Percentiles rank a stretch among this genome's conserved stretches.
Conservation (phyloP, 192 early-diverging fungal genomes). For the Linnemannia elongata region DNA sequence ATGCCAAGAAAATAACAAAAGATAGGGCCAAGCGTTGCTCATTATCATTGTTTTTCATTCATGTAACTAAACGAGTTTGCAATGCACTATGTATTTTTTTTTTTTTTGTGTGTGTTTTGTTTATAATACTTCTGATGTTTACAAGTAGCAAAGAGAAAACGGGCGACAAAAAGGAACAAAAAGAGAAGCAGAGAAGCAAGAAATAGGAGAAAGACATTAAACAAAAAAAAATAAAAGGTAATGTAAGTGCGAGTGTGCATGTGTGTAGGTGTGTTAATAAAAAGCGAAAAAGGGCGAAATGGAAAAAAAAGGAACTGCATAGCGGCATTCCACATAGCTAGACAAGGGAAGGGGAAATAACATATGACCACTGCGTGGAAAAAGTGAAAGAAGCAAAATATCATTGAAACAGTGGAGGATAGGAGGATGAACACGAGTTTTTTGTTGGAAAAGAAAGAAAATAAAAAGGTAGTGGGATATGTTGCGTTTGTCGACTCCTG, state of each 20-base stretch:
- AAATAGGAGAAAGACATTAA: background rate
- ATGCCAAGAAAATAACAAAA: background rate
- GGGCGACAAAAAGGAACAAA: background rate
- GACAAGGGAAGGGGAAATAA: background rate
- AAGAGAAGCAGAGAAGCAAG: background rate
- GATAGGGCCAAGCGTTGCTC: background rate
- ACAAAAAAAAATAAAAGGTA: background rate
- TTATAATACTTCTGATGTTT: background rate
- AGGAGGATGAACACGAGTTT: no score
- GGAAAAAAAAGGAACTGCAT: no score
- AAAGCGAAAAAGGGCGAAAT: no score
- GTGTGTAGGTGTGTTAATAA: no score
- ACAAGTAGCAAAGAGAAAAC: background rate
- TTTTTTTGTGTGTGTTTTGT: background rate
- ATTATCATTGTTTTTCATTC: no score
- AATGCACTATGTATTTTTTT: background rate
- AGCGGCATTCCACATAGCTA: no score
- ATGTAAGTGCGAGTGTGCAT: background rate
- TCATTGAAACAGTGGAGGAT: background rate
- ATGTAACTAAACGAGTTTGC: no score
- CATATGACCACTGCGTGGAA: background rate
- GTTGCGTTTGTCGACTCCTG: no score
- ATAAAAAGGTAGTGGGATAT: background rate
- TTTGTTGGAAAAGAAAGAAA: constrained; percentile 9
- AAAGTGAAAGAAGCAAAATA: background rate